phyloP scores from a whole-genome alignment of 805 yeast species.

The Lipomyces yamanashiensis region DNA sequence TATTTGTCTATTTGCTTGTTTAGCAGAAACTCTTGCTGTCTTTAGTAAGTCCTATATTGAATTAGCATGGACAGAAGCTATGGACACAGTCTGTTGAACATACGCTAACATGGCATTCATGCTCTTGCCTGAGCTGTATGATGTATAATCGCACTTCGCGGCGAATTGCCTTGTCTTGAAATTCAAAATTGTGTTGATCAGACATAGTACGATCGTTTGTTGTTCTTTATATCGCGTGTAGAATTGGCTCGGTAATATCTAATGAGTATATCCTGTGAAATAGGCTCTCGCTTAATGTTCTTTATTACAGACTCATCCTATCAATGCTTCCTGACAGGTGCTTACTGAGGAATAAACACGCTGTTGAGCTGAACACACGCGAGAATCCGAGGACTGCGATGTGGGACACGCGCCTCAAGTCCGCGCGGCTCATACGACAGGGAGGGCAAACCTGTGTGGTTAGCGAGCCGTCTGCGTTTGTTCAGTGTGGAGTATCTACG shows the following conservation, averaged over 20 bases:
- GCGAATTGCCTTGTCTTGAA: conserved; percentile 24
- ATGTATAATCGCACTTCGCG: conserved; percentile 22
- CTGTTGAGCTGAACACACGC: too few relatives aligned
- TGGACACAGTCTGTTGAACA: neutral
- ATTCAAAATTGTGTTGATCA: conserved; percentile 21
- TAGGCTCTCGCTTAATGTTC: too few relatives aligned
- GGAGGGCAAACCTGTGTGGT: too few relatives aligned
- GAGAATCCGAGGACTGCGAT: too few relatives aligned
- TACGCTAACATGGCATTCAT: conserved; percentile 16
- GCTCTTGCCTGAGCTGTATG: conserved; percentile 18
- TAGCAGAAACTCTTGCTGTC: neutral
- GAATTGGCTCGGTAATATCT: neutral
- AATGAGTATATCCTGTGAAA: too few relatives aligned
- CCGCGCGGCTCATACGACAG: too few relatives aligned
- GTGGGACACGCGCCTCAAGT: too few relatives aligned
- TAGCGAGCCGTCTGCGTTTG: too few relatives aligned
- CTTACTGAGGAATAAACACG: too few relatives aligned
- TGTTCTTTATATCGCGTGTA: neutral
- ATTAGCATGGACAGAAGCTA: neutral
- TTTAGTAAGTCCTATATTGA: conserved; percentile 11
- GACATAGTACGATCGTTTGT: neutral
- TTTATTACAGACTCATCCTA: too few relatives aligned
- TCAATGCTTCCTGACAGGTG: too few relatives aligned
- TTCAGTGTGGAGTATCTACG: too few relatives aligned
- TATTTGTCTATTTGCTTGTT: neutral